Evolutionary conservation across 2,329 filamentous ascomycete genomes (phyloP), one percentile per base, ranked within the genome.

Genomic region (Ophiostoma australiae): DNA sequence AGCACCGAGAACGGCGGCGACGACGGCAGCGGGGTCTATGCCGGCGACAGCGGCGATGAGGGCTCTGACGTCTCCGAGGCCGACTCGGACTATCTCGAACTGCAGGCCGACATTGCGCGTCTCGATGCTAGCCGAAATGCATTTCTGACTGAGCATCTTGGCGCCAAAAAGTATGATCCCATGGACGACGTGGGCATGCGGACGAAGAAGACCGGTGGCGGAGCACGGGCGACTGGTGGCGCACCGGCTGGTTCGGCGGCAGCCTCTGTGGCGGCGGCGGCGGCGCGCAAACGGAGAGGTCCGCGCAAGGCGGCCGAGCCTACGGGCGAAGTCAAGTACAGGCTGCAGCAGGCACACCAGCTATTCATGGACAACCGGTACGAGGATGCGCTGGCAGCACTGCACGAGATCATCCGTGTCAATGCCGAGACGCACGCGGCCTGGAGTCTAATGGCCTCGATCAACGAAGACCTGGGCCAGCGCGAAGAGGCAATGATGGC

Each of bases 261-360:
- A 72, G 23, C 31, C 69, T n/a, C 75, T 72, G 23, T 13, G 73
- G 35, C 69, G 20, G 71, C 52, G 3, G 63, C 63, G 20, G 63
- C 63, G 2, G 41, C 67, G 27, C 73, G 75, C 10, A 75, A 72
- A 17, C 80, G 77, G 72, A 76, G 80, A 6, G 85, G 85, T 7
- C 85, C 85, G 35, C 82, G 86, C 23, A 87, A 89, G 77, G 85
- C 87, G 33, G 88, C 87, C 10, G 90, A 91, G 77, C 90, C 89
- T 20, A 87, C 89, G 65, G 87, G 85, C 58, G 89, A 93, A 75
- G 91, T 93, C 78, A 92, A 90, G 76, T 82, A 86, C 58, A 83
- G 89, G 61, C 83, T 93, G 68, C 84, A 86, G 67, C 83, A 86
- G 76, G 91, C 91, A 3, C 91, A 89, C 72, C 84, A 89, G 72